Conservation (phyloP, 2,329 filamentous ascomycete species). For the Sporothrix curviconia region DNA sequence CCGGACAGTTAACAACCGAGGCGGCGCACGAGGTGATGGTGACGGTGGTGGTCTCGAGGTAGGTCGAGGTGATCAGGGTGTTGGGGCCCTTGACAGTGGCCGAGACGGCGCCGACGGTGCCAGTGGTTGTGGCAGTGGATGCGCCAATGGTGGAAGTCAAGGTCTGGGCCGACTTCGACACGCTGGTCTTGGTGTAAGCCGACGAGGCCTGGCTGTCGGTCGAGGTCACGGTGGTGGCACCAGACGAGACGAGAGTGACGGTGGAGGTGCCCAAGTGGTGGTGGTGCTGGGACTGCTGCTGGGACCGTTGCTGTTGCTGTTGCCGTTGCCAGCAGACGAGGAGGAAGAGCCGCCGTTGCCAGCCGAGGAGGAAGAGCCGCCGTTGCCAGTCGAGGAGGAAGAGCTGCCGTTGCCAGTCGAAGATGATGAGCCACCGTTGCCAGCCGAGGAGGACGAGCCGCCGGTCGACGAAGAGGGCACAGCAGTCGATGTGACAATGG, state of each 20-base stretch:
- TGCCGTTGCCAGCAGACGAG: no score
- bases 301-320: no score
- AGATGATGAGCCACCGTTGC: neutral
- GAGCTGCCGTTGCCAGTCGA: neutral
- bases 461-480: neutral
- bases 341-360: constrained; percentile 16
- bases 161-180: neutral
- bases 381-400: neutral
- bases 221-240: constrained; percentile 11
- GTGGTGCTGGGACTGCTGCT: constrained; percentile 18
- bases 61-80: constrained; percentile 22
- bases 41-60: constrained; percentile 22
- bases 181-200: neutral
- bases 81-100: constrained; percentile 2
- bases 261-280: constrained; percentile 19
- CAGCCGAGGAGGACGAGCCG: constrained; percentile 8
- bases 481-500: neutral
- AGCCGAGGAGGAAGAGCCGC: neutral
- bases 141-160: neutral
- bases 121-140: no score
- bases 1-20: constrained; percentile 27
- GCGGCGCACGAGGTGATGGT: constrained; percentile 27
- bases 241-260: constrained; percentile 24
- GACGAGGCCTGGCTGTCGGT: neutral
- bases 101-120: neutral